Conservation (phyloP, 257 asterid genomes). For the Petrea volubilis region DNA sequence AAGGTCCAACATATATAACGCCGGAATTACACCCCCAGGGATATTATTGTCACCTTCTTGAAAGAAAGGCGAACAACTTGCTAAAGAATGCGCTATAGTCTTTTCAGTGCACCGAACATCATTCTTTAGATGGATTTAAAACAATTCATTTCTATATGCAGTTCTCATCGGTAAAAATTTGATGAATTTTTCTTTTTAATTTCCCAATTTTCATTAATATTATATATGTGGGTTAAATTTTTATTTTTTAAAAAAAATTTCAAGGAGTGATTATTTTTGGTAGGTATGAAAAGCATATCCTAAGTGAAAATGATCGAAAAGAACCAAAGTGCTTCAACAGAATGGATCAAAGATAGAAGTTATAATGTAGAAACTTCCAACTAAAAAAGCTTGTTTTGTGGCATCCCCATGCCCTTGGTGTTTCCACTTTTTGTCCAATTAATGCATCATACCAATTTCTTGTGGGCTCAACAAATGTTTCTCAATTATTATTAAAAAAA, state of each 20-base stretch:
- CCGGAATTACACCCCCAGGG: no score
- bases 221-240: not conserved
- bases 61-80: no score
- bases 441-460: slow-evolving; percentile 13
- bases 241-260: no score
- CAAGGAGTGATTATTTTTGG: not conserved
- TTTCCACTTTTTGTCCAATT: slow-evolving; percentile 26
- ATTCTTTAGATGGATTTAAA: no score
- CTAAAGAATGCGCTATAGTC: no score
- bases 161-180: no score
- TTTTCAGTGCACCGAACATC: no score
- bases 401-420: slow-evolving; percentile 26
- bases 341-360: not conserved
- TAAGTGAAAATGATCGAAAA: slow-evolving; percentile 4
- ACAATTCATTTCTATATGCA: no score
- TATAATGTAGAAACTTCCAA: slow-evolving; percentile 33
- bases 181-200: no score
- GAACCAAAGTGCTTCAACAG: no score
- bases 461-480: slow-evolving; percentile 32
- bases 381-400: slow-evolving; percentile 23
- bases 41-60: no score
- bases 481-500: slow-evolving; percentile 26
- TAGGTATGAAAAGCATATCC: not conserved
- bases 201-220: not conserved
- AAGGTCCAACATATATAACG: no score